These are phyloP conservation scores for Aspergillus asperescens DNA, from an alignment of 495 filamentous ascomycete genomes.

Conservation along the genomic window DNA sequence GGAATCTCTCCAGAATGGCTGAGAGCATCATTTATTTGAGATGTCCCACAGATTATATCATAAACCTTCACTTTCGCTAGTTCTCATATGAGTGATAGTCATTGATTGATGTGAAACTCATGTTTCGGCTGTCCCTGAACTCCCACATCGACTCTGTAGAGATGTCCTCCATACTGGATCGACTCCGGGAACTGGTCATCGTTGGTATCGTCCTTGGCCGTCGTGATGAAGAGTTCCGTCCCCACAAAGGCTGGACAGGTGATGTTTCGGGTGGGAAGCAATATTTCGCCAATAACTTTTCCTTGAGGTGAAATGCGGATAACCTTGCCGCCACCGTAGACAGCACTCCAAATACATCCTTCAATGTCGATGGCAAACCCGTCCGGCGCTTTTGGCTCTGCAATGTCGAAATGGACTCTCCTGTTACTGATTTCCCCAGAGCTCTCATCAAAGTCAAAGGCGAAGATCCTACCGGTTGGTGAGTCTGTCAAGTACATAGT, in stretches of 20 bases:
- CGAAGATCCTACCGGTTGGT: slow-evolving; percentile 62
- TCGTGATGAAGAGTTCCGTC: slow-evolving; percentile 70
- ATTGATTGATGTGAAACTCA: slow-evolving; percentile 41
- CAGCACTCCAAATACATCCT: slow-evolving; percentile 72
- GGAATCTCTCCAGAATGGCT: too few relatives aligned
- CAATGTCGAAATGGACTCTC: slow-evolving; percentile 46
- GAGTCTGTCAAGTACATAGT: slow-evolving; percentile 84
- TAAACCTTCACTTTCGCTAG: not conserved
- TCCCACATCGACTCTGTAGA: slow-evolving; percentile 67
- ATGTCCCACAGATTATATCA: too few relatives aligned
- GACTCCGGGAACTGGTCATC: slow-evolving; percentile 49
- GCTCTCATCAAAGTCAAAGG: slow-evolving; percentile 64
- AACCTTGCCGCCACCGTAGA: slow-evolving; percentile 65
- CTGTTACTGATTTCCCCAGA: slow-evolving; percentile 62
- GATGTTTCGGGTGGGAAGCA: slow-evolving; percentile 60
- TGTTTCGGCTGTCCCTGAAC: slow-evolving; percentile 52
- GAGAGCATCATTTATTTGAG: too few relatives aligned
- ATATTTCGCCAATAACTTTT: slow-evolving; percentile 59
- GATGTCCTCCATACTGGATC: slow-evolving; percentile 54
- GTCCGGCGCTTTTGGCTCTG: slow-evolving; percentile 56
- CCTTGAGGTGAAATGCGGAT: slow-evolving; percentile 61
- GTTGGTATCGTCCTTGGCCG: slow-evolving; percentile 56
- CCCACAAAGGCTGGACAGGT: slow-evolving; percentile 71
- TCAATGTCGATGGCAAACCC: slow-evolving; percentile 69
- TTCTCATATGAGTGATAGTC: not conserved